Base-by-base conservation (phyloP, 768 basidiomycete genomes). In the Boletus rex-veris region DNA sequence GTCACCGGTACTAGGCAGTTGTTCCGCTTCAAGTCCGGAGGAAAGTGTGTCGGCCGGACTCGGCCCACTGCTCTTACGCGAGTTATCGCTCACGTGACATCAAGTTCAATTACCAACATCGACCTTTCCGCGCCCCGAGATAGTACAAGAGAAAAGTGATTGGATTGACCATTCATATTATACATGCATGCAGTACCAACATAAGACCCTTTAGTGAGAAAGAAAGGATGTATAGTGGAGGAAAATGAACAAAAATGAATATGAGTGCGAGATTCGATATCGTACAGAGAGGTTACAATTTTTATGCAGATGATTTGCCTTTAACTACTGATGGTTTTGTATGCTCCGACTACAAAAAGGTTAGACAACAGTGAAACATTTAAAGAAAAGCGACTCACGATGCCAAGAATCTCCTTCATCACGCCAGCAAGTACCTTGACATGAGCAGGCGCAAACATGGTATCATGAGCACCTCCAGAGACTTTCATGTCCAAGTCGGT, bases 401-500 rank as follows among this genome's bases (percentile, higher is more conserved):
- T 47, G 12, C 61, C 58, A 38, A 62, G 42, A 42, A 54, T 19
- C 5, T 51, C 61, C 49, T 63, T 62, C 37, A 63, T 59, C 36
- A 67, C 65, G 0, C 59, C 54, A 35, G 67, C 65, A 1, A 69
- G 68, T 4, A 61, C 60, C 19, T 69, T 69, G 18, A 69, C 67
- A 21, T 69, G 61, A 19, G 68, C 66, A 47, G 68, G 67, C 2
- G 68, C 64, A 35, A 69, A 69, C 67, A 69, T 67, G 2, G 68
- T 67, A 53, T 69, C 67, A n/a, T 69, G 67, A 3, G 59, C 16
- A 15, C 68, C 67, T 6, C 58, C 54, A 3, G 68, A 56, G 19
- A 69, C 15, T 53, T 65, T 68, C 62, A 69, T 62, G 50, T 59
- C 65, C 35, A 67, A 18, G 19, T 65, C 61, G 35, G 59, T 65